Conservation (phyloP, 2,329 filamentous ascomycete genomes). For the Chaetomiaceae sp. region DNA sequence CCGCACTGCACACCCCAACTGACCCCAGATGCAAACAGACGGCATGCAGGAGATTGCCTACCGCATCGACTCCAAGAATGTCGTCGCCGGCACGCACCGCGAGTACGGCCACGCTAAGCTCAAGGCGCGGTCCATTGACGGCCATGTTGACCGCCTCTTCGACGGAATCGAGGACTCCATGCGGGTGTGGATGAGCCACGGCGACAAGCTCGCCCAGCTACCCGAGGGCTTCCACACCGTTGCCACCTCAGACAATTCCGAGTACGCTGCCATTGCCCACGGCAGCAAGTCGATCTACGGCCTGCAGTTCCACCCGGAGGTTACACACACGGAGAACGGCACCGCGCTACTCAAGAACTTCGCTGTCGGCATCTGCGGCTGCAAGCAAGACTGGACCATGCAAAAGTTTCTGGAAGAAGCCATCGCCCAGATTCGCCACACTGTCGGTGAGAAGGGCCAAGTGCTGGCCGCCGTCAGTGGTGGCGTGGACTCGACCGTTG, state of each 20-base stretch:
- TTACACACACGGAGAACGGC: slow-evolving; percentile 66
- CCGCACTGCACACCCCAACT: too few relatives aligned
- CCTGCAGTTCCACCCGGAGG: slow-evolving; percentile 86
- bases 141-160: slow-evolving; percentile 72
- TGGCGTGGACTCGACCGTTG: slow-evolving; percentile 86
- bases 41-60: slow-evolving; percentile 67
- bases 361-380: slow-evolving; percentile 72
- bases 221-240: slow-evolving; percentile 68
- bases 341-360: slow-evolving; percentile 75
- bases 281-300: slow-evolving; percentile 65
- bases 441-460: slow-evolving; percentile 76
- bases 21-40: slow-evolving; percentile 28
- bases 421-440: slow-evolving; percentile 68
- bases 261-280: slow-evolving; percentile 75
- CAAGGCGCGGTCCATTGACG: slow-evolving; percentile 15
- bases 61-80: slow-evolving; percentile 46
- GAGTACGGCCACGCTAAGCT: slow-evolving; percentile 46
- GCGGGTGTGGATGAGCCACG: slow-evolving; percentile 80
- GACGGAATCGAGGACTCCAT: slow-evolving; percentile 64
- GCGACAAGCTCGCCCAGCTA: slow-evolving; percentile 72
- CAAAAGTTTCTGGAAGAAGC: slow-evolving; percentile 73
- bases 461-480: slow-evolving; percentile 56
- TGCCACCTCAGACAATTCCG: slow-evolving; percentile 68
- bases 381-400: slow-evolving; percentile 78
- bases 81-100: slow-evolving; percentile 22